Evolutionary conservation across 805 yeast species (phyloP).

Genomic region (Osmozyma mogii): DNA sequence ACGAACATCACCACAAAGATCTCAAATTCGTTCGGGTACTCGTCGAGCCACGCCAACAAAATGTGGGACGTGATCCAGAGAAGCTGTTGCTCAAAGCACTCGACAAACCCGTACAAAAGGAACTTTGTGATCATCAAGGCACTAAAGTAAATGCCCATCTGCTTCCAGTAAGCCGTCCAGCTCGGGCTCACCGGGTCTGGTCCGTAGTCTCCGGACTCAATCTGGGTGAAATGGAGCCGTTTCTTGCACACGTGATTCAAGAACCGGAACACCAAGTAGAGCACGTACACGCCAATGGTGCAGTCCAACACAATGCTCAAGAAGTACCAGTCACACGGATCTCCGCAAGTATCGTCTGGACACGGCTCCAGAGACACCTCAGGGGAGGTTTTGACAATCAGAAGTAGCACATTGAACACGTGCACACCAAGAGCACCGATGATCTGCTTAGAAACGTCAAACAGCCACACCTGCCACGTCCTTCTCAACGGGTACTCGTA

Average conservation of each 20-base stretch:
- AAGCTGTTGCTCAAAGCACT: conserved; percentile 50
- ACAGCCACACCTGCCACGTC: conserved; percentile 83
- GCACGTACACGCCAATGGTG: conserved; percentile 84
- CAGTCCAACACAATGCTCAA: conserved; percentile 84
- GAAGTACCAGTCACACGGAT: conserved; percentile 94
- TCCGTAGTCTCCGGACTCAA: conserved; percentile 58
- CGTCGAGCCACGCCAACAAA: conserved; percentile 76
- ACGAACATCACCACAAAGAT: conserved; percentile 82
- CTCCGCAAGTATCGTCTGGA: conserved; percentile 16
- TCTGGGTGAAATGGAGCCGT: conserved; percentile 32
- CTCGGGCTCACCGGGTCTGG: conserved; percentile 49
- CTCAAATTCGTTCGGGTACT: conserved; percentile 67
- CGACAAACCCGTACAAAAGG: conserved; percentile 51
- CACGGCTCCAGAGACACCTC: neutral
- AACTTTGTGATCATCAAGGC: conserved; percentile 63
- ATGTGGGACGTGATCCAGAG: conserved; percentile 56
- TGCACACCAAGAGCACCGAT: conserved; percentile 85
- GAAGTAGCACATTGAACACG: conserved; percentile 61
- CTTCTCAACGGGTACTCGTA: conserved; percentile 75
- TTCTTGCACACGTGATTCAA: conserved; percentile 37
- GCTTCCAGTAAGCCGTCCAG: conserved; percentile 54
- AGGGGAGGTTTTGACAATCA: conserved; percentile 45
- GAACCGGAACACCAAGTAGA: conserved; percentile 43
- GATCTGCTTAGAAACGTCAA: conserved; percentile 84
- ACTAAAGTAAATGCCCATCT: conserved; percentile 56